Evolutionary conservation across 2,329 filamentous ascomycete genomes (phyloP).

Genomic region (Raffaelea ambrosiae): DNA sequence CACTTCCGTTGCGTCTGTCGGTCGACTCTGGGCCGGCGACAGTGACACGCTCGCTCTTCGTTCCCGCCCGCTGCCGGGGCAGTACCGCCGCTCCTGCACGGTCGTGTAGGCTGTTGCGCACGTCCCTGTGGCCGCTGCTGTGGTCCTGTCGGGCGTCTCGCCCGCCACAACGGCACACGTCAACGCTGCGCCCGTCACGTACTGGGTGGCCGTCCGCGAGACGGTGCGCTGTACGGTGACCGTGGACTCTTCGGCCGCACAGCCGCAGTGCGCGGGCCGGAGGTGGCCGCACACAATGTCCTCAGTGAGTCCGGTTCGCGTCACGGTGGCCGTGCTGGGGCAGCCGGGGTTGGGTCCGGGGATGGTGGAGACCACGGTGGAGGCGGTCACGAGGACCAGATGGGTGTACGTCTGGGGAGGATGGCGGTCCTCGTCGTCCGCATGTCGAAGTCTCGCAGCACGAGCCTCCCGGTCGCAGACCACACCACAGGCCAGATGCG

Average conservation of each 20-base stretch:
- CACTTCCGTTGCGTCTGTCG: no score
- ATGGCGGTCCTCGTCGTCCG: no score
- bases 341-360: slow-evolving; percentile 3
- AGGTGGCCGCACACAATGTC: no score
- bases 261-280: no score
- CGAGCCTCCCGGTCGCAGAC: background rate
- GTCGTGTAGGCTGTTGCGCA: no score
- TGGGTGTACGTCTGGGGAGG: background rate
- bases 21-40: no score
- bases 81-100: no score
- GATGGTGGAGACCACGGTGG: background rate
- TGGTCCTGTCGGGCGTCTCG: no score
- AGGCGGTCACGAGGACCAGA: background rate
- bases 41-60: no score
- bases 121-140: no score
- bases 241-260: slow-evolving; percentile 22
- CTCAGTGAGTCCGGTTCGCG: background rate
- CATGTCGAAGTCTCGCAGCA: background rate
- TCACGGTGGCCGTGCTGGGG: background rate
- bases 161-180: slow-evolving; percentile 25
- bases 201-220: slow-evolving; percentile 28
- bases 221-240: slow-evolving; percentile 26
- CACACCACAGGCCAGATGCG: background rate
- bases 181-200: slow-evolving; percentile 27
- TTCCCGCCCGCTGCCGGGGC: no score